These are phyloP conservation scores for Fusarium goolgardi DNA, from an alignment of 2,329 filamentous ascomycete genomes.

Conservation along the genomic window DNA sequence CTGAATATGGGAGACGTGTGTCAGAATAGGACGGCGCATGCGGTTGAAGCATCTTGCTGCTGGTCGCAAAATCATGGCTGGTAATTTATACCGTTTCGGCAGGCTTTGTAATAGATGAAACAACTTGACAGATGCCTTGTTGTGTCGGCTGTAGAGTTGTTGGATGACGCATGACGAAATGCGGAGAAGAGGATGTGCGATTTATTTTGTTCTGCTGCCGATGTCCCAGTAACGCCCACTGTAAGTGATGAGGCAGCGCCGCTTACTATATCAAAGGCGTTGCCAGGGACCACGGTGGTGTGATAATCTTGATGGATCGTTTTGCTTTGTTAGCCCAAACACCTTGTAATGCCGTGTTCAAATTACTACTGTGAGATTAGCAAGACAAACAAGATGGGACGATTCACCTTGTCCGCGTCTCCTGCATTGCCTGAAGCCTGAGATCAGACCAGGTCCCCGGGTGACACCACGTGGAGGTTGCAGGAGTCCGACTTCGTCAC, in stretches of 20 bases:
- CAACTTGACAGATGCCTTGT: neutral
- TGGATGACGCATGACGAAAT: neutral
- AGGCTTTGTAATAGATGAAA: neutral
- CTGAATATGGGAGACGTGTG: neutral
- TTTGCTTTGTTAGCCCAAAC: too few species aligned
- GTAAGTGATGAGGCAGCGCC: neutral
- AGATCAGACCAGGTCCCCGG: neutral
- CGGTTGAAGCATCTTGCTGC: conserved; percentile 13
- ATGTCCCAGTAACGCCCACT: neutral
- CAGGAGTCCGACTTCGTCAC: neutral
- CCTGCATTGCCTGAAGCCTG: neutral
- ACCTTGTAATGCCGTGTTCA: too few species aligned
- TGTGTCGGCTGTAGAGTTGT: neutral
- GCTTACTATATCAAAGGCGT: neutral
- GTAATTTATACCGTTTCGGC: too few species aligned
- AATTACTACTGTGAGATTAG: too few species aligned
- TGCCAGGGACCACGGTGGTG: neutral
- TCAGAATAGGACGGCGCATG: conserved; percentile 22
- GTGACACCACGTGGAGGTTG: neutral
- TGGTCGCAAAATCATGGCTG: conserved; percentile 26
- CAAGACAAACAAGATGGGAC: neutral
- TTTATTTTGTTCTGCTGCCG: neutral
- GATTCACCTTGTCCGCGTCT: neutral
- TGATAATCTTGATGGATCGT: neutral
- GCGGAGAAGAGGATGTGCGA: neutral